Evolutionary conservation across 2,329 filamentous ascomycete species (phyloP).

Genomic region (Xylariaceae sp.): DNA sequence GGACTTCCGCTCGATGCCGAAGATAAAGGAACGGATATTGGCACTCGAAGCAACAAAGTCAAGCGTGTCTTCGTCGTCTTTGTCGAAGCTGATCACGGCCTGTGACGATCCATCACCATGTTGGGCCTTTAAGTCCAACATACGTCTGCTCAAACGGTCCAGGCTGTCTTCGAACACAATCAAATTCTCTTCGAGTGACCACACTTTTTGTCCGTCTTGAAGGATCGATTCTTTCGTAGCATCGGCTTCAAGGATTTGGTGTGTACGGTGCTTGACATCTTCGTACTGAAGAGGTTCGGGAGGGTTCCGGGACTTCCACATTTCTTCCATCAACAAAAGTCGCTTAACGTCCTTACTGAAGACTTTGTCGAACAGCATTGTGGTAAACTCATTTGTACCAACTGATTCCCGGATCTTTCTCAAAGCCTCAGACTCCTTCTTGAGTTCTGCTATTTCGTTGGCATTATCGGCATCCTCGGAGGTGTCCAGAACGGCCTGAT

Average conservation of each 20-base stretch:
- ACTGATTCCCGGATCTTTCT: constrained; percentile 77
- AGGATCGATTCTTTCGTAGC: constrained; percentile 51
- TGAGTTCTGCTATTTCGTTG: constrained; percentile 81
- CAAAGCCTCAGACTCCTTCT: constrained; percentile 75
- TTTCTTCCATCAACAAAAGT: constrained; percentile 80
- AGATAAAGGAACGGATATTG: constrained; percentile 84
- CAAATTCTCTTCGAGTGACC: constrained; percentile 80
- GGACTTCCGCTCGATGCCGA: constrained; percentile 80
- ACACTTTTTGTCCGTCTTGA: constrained; percentile 66
- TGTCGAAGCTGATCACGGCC: constrained; percentile 81
- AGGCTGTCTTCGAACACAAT: constrained; percentile 83
- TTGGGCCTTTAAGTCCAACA: constrained; percentile 56
- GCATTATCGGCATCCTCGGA: constrained; percentile 77
- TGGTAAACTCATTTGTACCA: constrained; percentile 69
- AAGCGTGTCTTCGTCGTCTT: constrained; percentile 90
- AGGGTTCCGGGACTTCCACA: constrained; percentile 82
- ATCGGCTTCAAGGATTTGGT: constrained; percentile 45
- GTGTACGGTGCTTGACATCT: constrained; percentile 48
- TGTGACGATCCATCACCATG: constrained; percentile 43
- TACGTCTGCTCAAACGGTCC: constrained; percentile 66
- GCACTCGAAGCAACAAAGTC: constrained; percentile 90
- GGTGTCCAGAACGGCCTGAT: constrained; percentile 74
- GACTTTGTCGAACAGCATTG: constrained; percentile 86
- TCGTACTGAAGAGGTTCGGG: constrained; percentile 71
- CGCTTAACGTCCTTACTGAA: constrained; percentile 81